Percentiles rank a stretch among this genome's conserved stretches.
Conservation (phyloP, 2,329 filamentous ascomycete species). For the Helminthosporium solani region DNA sequence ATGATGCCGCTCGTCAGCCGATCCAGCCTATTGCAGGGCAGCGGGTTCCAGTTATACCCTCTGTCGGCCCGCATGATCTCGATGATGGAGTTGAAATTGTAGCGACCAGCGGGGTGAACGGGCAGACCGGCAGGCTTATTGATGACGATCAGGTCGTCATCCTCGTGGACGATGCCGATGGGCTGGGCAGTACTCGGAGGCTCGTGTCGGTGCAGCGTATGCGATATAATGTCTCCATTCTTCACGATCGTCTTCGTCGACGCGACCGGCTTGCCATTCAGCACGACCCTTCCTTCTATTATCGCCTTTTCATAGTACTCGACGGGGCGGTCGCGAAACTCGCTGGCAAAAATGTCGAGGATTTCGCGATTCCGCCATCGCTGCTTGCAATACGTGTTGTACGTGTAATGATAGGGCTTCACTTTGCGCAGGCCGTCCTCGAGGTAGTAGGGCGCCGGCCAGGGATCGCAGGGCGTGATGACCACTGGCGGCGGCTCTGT, state of each 20-base stretch:
- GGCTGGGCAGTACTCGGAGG: constrained; percentile 82
- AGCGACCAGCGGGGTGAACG: constrained; percentile 91
- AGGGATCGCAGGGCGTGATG: constrained; percentile 53
- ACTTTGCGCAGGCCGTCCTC: constrained; percentile 82
- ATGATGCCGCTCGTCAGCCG: constrained; percentile 93
- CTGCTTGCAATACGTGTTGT: constrained; percentile 93
- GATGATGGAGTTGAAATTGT: constrained; percentile 91
- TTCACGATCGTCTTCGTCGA: constrained; percentile 68
- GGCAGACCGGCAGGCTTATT: constrained; percentile 95
- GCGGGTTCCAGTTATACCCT: constrained; percentile 58
- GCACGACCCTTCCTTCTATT: constrained; percentile 70
- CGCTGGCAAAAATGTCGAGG: constrained; percentile 83
- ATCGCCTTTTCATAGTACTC: constrained; percentile 87
- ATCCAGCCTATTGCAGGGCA: constrained; percentile 90
- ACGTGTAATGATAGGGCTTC: constrained; percentile 85
- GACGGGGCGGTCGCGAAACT: constrained; percentile 84
- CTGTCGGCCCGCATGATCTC: constrained; percentile 87
- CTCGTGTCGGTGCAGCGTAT: constrained; percentile 93
- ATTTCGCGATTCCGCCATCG: constrained; percentile 82
- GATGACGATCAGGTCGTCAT: constrained; percentile 91
- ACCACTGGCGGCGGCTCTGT: constrained; percentile 51
- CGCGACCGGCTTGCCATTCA: constrained; percentile 73
- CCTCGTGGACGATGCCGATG: constrained; percentile 83
- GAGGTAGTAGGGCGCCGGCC: constrained; percentile 74
- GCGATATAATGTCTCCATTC: constrained; percentile 89